Evolutionary conservation across 176 grass and related monocot genomes (phyloP).

Genomic region (Pontederia crassipes): DNA sequence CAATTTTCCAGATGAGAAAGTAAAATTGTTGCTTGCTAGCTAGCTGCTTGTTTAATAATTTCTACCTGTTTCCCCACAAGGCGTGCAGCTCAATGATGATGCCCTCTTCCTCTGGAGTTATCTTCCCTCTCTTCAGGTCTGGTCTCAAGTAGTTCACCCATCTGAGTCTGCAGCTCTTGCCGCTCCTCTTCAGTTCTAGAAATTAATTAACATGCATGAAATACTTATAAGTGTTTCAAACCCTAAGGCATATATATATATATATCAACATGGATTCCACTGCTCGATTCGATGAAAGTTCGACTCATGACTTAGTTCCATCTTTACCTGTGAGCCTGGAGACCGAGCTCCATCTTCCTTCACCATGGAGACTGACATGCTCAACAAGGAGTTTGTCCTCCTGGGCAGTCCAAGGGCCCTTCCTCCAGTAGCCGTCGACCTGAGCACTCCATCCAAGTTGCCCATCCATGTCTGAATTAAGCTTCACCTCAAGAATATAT

Average conservation of each 20-base stretch:
- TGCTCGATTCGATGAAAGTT: too few relatives aligned
- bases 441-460: neutral
- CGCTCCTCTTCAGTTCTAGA: conserved; percentile 66
- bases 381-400: neutral
- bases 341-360: neutral
- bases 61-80: conserved; percentile 83
- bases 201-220: neutral
- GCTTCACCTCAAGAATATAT: neutral
- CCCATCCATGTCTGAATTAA: neutral
- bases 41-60: neutral
- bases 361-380: neutral
- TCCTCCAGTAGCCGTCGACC: neutral
- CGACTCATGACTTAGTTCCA: too few relatives aligned
- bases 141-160: conserved; percentile 91
- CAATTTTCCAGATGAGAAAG: too few relatives aligned
- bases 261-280: too few relatives aligned
- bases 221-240: neutral
- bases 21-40: neutral
- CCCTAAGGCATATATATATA: neutral
- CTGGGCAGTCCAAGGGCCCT: neutral
- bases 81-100: conserved; percentile 70
- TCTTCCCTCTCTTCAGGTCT: conserved; percentile 74
- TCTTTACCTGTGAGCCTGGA: neutral
- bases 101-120: conserved; percentile 74
- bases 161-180: conserved; percentile 82